Base-by-base conservation (phyloP, 192 early-diverging fungal species). In the Umbelopsis sp. region DNA sequence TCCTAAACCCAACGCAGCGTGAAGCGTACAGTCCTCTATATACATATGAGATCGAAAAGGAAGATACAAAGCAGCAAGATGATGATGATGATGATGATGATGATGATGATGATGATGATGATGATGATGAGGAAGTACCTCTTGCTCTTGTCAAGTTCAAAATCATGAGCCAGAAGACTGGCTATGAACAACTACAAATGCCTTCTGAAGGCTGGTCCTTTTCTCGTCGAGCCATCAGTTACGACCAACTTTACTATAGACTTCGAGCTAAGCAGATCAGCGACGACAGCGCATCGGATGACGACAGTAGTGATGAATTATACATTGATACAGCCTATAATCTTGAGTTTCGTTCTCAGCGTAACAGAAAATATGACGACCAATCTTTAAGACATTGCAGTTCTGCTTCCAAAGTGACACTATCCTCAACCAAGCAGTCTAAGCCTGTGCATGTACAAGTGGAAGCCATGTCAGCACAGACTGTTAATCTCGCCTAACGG, bases 381-480 rank as follows among this genome's bases (percentile, higher is more conserved):
- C 56, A 62, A 1, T 12, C 34, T 32, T 12, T 29, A n/a, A 11
- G 56, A 11, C 56, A 62, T 5, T 34, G 56, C 4, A 34, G 32
- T 12, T 32, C 26, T 22, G 26, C 56, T 36, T 20, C 56, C 56
- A 32, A 62, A 20, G 17, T 62, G 17, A 62, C 31, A 0, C 17
- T 34, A 8, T 62, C 29, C 9, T 34, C 26, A 1, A 32, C 56
- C 56, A 62, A 62, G 17, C 56, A 62, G 26, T 2, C 14, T n/a
- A 62, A 62, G 29, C 56, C 56, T 20, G 56, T 62, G 12, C 56
- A 62, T 62, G 56, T 62, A 20, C 56, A 62, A 20, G 10, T 62
- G 0, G 31, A 62, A 34, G 56, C 25, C 1, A 6, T 20, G 24
- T 34, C 56, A 14, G 56, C 56, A 29, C 29, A 62, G 31, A 17